phyloP scores from a whole-genome alignment of 768 basidiomycete genomes.

The Naganishia vishniacii region DNA sequence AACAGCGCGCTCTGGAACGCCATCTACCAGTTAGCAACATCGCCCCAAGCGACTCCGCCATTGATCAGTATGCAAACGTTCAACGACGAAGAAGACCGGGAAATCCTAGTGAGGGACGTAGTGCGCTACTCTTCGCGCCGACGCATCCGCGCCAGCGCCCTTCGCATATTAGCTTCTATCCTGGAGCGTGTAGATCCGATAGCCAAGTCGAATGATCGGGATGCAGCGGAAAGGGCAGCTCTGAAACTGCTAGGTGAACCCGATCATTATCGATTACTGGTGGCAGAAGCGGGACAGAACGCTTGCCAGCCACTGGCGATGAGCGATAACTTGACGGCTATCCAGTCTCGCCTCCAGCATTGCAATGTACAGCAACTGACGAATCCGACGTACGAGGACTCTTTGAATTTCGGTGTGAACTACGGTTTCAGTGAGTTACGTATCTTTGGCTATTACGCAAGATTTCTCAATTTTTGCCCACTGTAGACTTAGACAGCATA shows the following conservation, averaged over 20 bases:
- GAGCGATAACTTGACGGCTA: slow-evolving; percentile 4
- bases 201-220: not conserved
- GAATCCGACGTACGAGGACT: slow-evolving; percentile 4
- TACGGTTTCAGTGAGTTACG: slow-evolving; percentile 22
- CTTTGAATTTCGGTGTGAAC: slow-evolving; percentile 14
- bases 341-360: not conserved
- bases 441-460: not conserved
- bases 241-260: not conserved
- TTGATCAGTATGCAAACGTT: not conserved
- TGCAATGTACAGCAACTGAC: slow-evolving; percentile 11
- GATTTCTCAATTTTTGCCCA: not conserved
- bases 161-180: slow-evolving; percentile 6
- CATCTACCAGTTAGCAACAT: slow-evolving; percentile 3
- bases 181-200: not conserved
- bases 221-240: slow-evolving; percentile 12
- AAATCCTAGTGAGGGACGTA: not conserved
- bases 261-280: not conserved
- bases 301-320: slow-evolving; percentile 18
- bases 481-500: slow-evolving; percentile 1
- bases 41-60: slow-evolving; percentile 10
- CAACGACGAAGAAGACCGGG: slow-evolving; percentile 12
- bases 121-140: slow-evolving; percentile 11
- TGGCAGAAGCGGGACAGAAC: slow-evolving; percentile 19
- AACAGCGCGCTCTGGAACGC: slow-evolving; percentile 8
- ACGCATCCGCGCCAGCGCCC: not conserved